Percentiles rank a stretch among this genome's conserved stretches.
Conservation (phyloP, 108 stramenopile genomes). For the Parmales sp. region DNA sequence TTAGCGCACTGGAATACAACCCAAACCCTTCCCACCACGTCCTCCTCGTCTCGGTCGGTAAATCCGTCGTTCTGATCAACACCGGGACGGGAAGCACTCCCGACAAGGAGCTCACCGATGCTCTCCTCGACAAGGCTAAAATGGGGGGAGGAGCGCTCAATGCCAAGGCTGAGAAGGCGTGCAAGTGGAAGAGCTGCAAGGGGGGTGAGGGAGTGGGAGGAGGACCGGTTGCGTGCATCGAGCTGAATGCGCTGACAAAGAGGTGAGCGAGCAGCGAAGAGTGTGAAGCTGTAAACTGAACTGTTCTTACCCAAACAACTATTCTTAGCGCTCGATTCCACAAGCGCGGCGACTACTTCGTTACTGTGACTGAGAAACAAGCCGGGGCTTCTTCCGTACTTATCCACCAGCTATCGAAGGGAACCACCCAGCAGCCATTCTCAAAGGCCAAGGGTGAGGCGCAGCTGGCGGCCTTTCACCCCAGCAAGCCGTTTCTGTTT, state of each 20-base stretch:
- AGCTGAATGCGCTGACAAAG: too few species aligned
- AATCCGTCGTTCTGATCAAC: constrained; percentile 68
- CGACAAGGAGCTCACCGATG: constrained; percentile 70
- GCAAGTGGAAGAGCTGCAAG: constrained; percentile 43
- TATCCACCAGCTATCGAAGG: constrained; percentile 89
- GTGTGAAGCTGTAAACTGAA: too few species aligned
- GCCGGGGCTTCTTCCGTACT: constrained; percentile 68
- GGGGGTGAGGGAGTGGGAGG: not conserved
- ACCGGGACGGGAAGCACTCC: constrained; percentile 73
- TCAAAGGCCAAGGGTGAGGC: constrained; percentile 74
- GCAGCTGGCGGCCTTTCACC: constrained; percentile 89
- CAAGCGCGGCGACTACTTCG: constrained; percentile 93
- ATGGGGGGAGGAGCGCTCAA: constrained; percentile 35
- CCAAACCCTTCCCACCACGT: constrained; percentile 78
- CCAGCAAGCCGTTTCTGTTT: constrained; percentile 90
- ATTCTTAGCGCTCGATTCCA: too few species aligned
- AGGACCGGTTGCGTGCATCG: too few species aligned
- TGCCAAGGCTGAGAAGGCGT: constrained; percentile 55
- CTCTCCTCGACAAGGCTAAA: constrained; percentile 53
- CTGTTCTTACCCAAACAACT: too few species aligned
- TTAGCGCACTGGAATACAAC: constrained; percentile 81
- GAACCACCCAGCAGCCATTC: constrained; percentile 87
- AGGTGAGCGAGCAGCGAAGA: too few species aligned
- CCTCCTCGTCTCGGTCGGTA: constrained; percentile 61
- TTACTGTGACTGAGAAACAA: constrained; percentile 67